Percentiles rank a stretch among this genome's conserved stretches.
Conservation (phyloP, 1,139 yeast genomes). For the Chernovozyma sophiae-reginae region DNA sequence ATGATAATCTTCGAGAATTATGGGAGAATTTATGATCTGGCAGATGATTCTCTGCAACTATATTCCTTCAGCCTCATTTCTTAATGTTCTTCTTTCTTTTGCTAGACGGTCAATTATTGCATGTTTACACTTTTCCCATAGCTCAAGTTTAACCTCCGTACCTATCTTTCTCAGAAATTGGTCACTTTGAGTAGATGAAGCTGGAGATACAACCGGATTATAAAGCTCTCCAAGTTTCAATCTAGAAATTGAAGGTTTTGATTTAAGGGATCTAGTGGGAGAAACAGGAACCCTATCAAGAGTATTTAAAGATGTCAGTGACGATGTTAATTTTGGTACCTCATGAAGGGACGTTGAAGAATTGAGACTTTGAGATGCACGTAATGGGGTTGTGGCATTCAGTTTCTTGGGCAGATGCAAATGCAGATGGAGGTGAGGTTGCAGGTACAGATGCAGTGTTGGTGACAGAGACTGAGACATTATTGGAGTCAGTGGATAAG, state of each 20-base stretch:
- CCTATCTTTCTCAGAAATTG: neutral
- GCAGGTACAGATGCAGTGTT: slow-evolving; percentile 1
- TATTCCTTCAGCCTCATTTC: neutral
- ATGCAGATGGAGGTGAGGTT: too few relatives aligned
- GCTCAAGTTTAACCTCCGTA: slow-evolving; percentile 11
- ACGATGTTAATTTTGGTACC: neutral
- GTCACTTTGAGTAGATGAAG: slow-evolving; percentile 2
- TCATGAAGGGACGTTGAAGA: neutral
- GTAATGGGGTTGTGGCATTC: neutral
- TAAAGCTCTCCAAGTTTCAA: slow-evolving; percentile 22
- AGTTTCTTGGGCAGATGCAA: neutral
- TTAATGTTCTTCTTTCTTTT: slow-evolving; percentile 13
- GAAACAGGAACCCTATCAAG: slow-evolving; percentile 6
- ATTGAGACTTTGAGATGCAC: neutral
- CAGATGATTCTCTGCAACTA: neutral
- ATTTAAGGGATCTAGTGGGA: slow-evolving; percentile 12
- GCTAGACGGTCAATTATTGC: slow-evolving; percentile 24
- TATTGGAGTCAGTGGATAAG: too few relatives aligned
- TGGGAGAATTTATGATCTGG: slow-evolving; percentile 1
- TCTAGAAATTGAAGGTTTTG: slow-evolving; percentile 23
- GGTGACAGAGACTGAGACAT: neutral
- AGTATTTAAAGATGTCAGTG: neutral
- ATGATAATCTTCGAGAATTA: neutral
- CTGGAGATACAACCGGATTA: slow-evolving; percentile 22
- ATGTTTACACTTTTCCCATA: slow-evolving; percentile 25